A percentile compares a stretch with the other conserved stretches of the same genome.
These are phyloP conservation scores for Exsudoporus floridanus DNA, from an alignment of 1,284 basidiomycete species.

Conservation along the genomic window DNA sequence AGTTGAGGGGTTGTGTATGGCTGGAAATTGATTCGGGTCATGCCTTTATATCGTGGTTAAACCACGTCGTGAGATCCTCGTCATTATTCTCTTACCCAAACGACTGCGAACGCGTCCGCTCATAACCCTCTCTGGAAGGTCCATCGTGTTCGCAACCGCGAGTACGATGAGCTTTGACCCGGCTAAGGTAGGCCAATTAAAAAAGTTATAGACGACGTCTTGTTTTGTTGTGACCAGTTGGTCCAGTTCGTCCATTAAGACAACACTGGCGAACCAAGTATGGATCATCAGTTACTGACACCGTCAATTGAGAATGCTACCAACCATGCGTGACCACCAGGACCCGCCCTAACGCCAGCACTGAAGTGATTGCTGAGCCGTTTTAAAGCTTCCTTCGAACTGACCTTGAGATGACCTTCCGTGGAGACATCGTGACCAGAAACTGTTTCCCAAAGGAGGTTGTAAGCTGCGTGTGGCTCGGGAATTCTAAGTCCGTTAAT, in stretches of 20 bases:
- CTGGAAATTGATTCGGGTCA: constrained; percentile 93
- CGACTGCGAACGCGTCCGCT: constrained; percentile 90
- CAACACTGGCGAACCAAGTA: constrained; percentile 59
- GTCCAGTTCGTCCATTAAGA: constrained; percentile 98
- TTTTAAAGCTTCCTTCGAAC: constrained; percentile 71
- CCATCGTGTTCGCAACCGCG: constrained; percentile 98
- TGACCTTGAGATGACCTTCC: constrained; percentile 63
- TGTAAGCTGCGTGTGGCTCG: constrained; percentile 86
- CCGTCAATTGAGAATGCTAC: constrained; percentile 15
- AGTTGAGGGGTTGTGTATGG: constrained; percentile 86
- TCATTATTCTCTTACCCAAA: constrained; percentile 59
- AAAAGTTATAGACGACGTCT: constrained; percentile 99
- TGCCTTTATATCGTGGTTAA: constrained; percentile 53
- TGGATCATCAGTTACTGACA: neutral
- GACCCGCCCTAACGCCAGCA: constrained; percentile 53
- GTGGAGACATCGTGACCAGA: constrained; percentile 66
- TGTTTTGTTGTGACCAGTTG: constrained; percentile 95
- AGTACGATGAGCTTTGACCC: constrained; percentile 90
- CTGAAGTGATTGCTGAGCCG: constrained; percentile 64
- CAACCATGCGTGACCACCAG: constrained; percentile 71
- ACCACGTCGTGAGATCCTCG: neutral
- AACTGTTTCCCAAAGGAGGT: constrained; percentile 85
- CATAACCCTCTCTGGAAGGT: constrained; percentile 92
- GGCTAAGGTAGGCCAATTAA: constrained; percentile 96
- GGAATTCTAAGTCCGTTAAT: constrained; percentile 96